phyloP scores from a whole-genome alignment of 345 rosid species.

The Dipteronia sinensis region DNA sequence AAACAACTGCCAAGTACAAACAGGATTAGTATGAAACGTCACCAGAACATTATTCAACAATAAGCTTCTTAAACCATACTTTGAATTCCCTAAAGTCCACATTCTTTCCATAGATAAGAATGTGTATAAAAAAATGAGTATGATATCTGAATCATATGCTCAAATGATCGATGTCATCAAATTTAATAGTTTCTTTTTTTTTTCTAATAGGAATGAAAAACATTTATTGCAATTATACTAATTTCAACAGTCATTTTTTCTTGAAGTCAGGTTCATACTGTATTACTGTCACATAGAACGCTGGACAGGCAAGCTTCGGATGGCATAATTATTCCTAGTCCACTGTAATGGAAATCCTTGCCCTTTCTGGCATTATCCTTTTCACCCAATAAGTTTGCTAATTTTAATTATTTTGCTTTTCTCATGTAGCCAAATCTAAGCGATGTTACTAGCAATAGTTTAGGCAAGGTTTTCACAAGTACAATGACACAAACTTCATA shows the following conservation, averaged over 20 bases:
- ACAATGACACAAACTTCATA: not conserved
- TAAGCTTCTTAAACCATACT: not conserved
- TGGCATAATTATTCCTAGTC: not conserved
- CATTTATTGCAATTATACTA: not conserved
- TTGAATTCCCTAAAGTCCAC: not conserved
- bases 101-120: not conserved
- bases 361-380: not conserved
- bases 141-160: not conserved
- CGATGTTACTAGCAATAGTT: not conserved
- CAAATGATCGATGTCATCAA: not conserved
- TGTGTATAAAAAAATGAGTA: not conserved
- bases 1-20: slow-evolving; percentile 5
- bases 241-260: not conserved
- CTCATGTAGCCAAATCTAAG: not conserved
- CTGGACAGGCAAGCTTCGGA: not conserved
- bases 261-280: not conserved
- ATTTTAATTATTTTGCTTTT: not conserved
- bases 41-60: not conserved
- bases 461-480: not conserved
- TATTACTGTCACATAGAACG: not conserved
- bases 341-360: not conserved
- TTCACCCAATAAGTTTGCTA: not conserved
- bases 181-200: not conserved
- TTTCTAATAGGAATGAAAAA: not conserved
- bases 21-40: not conserved